Base-by-base conservation (phyloP, 768 basidiomycete species). In the Panellus pusillus region DNA sequence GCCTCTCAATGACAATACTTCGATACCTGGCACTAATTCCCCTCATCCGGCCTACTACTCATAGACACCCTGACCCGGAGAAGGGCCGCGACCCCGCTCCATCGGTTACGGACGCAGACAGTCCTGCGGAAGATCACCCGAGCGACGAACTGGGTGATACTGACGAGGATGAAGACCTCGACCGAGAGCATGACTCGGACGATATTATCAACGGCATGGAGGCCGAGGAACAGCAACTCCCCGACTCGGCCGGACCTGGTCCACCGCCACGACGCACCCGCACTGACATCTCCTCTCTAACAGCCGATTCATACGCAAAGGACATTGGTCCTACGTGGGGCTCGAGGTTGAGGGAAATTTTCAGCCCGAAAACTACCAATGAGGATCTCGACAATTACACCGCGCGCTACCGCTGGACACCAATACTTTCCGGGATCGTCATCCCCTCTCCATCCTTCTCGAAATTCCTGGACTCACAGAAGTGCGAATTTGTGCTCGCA, bases 361-460 rank as follows among this genome's bases (percentile, higher is more conserved):
- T 70, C 14, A 62, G 57, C 24, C 62, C 70, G 9, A 60, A 59
- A 15, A 67, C 68, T 5, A 61, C 66, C 6, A 43, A 46, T 2
- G 52, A 55, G 41, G 68, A 67, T 41, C 47, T 66, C 1, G 64
- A 69, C 24, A 50, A 64, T 0, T 78, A 74, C 51, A 63, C 79
- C 28, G 83, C 85, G 19, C 79, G 80, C 47, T 87, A 86, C 64
- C 83, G 89, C 15, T 72, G 72, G 47, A 69, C 82, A 5, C 87
- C 87, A 0, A 83, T 90, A 38, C 52, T 89, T 9, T 82, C 88
- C 13, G 86, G 85, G 17, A 74, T 87, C 37, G 66, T 84, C 55
- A 81, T 89, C 87, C 89, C 0, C 90, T 93, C 62, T 80, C 86
- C 15, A 87, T 92, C 44, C 75, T 93, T n/a, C 74, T 93, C 28